Evolutionary conservation across 108 stramenopile species (phyloP).

Genomic region (Skeletonema marinoi): DNA sequence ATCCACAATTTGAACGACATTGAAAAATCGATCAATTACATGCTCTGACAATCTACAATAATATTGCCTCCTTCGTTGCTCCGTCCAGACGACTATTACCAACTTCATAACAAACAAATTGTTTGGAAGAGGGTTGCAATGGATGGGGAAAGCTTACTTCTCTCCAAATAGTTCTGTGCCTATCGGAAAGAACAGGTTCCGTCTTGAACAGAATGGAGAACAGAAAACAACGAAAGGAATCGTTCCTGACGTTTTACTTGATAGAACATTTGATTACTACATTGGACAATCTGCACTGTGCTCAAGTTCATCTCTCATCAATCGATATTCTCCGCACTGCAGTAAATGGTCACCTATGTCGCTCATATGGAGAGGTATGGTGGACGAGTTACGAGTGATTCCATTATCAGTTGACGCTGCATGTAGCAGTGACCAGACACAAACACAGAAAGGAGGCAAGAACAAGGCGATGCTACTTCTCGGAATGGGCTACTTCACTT

Average conservation of each 20-base stretch:
- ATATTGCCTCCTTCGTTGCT: no score
- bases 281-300: slow-evolving; percentile 11
- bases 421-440: neutral
- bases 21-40: neutral
- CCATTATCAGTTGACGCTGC: neutral
- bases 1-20: neutral
- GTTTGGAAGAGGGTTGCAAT: slow-evolving; percentile 29
- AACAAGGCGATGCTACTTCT: slow-evolving; percentile 5
- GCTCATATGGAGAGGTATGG: slow-evolving; percentile 42
- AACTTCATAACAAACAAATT: slow-evolving; percentile 39
- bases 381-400: slow-evolving; percentile 37
- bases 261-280: slow-evolving; percentile 36
- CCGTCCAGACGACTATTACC: slow-evolving; percentile 32
- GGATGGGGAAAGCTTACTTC: slow-evolving; percentile 35
- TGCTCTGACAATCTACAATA: neutral
- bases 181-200: slow-evolving; percentile 34
- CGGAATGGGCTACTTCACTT: slow-evolving; percentile 41
- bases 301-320: slow-evolving; percentile 26
- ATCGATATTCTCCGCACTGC: slow-evolving; percentile 25
- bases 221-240: neutral
- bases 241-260: slow-evolving; percentile 1
- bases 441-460: neutral
- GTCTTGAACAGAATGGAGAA: neutral
- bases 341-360: slow-evolving; percentile 19
- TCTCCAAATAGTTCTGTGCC: neutral